Evolutionary conservation across 1,139 yeast genomes (phyloP), one percentile per base, ranked within the genome.

Genomic region (Geotrichum cucujoidarum): DNA sequence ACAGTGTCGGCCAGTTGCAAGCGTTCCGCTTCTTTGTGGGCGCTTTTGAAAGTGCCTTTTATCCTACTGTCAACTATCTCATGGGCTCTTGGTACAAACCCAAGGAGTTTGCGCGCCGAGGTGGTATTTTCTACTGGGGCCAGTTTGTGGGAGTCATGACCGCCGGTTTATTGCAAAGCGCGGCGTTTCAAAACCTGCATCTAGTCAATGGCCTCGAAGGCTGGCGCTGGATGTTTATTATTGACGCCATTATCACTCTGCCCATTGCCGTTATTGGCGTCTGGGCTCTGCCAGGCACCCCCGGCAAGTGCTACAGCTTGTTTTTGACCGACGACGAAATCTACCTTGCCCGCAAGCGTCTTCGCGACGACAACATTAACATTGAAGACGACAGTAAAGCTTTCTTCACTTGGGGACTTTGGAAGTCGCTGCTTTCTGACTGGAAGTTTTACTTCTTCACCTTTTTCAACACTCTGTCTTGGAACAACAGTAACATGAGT

Each of bases 141-240:
- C 81, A 79, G 57, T 75, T 72, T 62, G 64, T 81, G 20, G 89
- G 89, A 10, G 66, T 76, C 22, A 64, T 81, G 59, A 77, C 85
- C 3, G 74, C 84, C 4, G 86, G 88, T 38, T 73, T 80, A 45
- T 66, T 83, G 30, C 82, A 83, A 45, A 77, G 83, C n/a, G 77
- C 81, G 5, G 76, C 81, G 42, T 77, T 69, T 57, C 65, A 75
- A 43, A 57, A 64, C 22, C 59, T 80, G 57, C 67, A 72, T 48
- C 78, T 78, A 16, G 62, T 60, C 5, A 63, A 64, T 49, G 83
- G 85, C 1, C 66, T 78, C 31, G 72, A 67, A 30, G 80, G 85
- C 11, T 83, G 89, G 89, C 74, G 81, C 66, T 83, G 89, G 88
- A 77, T 80, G 65, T 83, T 80, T 60, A 75, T 83, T 51, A 73